These are phyloP conservation scores for Hippophae rhamnoides DNA, from an alignment of 306 rosid genomes.

Conservation along the genomic window DNA sequence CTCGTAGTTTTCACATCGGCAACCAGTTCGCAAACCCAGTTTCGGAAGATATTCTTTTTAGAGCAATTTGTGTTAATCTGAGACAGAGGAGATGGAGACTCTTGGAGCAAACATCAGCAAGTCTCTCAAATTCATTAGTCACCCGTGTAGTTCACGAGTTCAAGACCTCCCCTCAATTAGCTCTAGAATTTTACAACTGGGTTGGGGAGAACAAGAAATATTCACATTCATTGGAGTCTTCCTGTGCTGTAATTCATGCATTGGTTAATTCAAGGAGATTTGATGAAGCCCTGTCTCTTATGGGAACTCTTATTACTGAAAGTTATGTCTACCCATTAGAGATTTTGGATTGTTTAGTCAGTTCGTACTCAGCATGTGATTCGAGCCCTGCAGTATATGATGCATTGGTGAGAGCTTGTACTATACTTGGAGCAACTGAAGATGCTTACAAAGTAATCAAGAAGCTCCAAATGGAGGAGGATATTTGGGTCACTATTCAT, in stretches of 20 bases:
- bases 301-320: constrained; percentile 29
- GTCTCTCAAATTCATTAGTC: constrained; percentile 27
- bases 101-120: constrained; percentile 33
- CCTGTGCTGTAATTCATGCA: constrained; percentile 43
- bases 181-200: constrained; percentile 41
- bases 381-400: constrained; percentile 41
- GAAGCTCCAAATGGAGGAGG: constrained; percentile 22
- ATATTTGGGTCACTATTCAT: constrained; percentile 37
- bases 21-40: constrained; percentile 32
- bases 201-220: constrained; percentile 17
- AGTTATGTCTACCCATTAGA: constrained; percentile 26
- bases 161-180: constrained; percentile 30
- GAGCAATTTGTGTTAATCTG: constrained; percentile 37
- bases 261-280: constrained; percentile 40
- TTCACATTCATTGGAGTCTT: constrained; percentile 30
- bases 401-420: constrained; percentile 48
- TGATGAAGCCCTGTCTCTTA: constrained; percentile 32
- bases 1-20: constrained; percentile 26
- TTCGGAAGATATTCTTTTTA: constrained; percentile 37
- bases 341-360: constrained; percentile 35
- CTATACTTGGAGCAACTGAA: constrained; percentile 31
- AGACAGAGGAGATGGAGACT: constrained; percentile 42
- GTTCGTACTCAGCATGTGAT: constrained; percentile 21
- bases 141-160: constrained; percentile 42
- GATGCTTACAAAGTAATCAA: constrained; percentile 42